phyloP scores from a whole-genome alignment of 2,329 filamentous ascomycete genomes.

The Pseudocercospora fijiensis region DNA sequence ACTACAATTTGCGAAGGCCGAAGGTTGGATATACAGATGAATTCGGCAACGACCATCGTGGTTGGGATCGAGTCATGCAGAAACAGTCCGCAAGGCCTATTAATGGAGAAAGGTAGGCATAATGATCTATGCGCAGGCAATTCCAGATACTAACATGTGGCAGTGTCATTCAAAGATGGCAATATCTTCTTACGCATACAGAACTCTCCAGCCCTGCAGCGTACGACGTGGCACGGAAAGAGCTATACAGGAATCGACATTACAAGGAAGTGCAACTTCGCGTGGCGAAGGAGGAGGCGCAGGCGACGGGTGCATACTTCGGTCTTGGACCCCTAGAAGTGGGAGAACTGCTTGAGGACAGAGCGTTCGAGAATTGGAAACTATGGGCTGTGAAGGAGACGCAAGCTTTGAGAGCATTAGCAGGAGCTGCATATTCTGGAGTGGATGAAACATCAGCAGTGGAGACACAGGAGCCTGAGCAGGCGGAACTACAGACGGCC shows the following conservation, averaged over 20 bases:
- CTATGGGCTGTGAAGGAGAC: slow-evolving; percentile 65
- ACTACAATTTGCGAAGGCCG: slow-evolving; percentile 28
- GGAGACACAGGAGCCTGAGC: slow-evolving; percentile 36
- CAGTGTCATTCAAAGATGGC: slow-evolving; percentile 88
- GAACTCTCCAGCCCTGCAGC: slow-evolving; percentile 55
- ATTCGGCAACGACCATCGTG: slow-evolving; percentile 48
- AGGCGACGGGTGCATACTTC: slow-evolving; percentile 83
- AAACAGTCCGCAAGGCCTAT: slow-evolving; percentile 72
- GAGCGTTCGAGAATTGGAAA: slow-evolving; percentile 81
- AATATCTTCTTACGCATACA: slow-evolving; percentile 69
- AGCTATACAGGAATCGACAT: slow-evolving; percentile 85
- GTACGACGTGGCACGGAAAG: slow-evolving; percentile 82
- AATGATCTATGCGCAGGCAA: not conserved
- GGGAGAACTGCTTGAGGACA: slow-evolving; percentile 78
- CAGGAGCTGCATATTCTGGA: slow-evolving; percentile 47
- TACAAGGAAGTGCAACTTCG: slow-evolving; percentile 78
- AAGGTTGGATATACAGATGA: slow-evolving; percentile 16
- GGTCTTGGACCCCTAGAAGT: slow-evolving; percentile 73
- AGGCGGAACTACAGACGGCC: slow-evolving; percentile 41
- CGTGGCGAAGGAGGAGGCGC: slow-evolving; percentile 83
- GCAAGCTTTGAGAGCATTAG: slow-evolving; percentile 49
- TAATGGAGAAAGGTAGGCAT: slow-evolving; percentile 56
- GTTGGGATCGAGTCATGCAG: slow-evolving; percentile 47
- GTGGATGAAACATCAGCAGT: slow-evolving; percentile 36
- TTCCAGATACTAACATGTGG: not conserved